These are phyloP conservation scores for Trifolium fragiferum DNA, from an alignment of 306 rosid species.

Conservation along the genomic window DNA sequence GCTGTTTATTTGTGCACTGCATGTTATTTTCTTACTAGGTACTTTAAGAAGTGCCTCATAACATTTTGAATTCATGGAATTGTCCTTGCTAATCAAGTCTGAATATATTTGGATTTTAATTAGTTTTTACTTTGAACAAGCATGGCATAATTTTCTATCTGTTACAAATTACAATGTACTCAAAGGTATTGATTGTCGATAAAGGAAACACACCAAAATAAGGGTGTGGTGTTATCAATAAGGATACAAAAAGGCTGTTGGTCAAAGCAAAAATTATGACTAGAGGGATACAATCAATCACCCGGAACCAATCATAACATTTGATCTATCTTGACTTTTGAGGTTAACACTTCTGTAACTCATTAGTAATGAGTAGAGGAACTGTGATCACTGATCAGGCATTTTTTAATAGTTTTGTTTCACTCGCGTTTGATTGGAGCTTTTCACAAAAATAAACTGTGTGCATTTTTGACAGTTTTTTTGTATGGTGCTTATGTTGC, in stretches of 20 bases:
- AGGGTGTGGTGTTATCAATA: not conserved
- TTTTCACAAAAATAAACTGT: constrained; percentile 6
- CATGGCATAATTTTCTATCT: not conserved
- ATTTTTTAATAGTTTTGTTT: not conserved
- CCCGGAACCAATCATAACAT: constrained; percentile 2
- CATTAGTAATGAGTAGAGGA: constrained; percentile 13
- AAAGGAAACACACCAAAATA: no score
- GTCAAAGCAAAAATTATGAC: constrained; percentile 21
- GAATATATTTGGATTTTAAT: constrained; percentile 14
- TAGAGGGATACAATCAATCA: constrained; percentile 17
- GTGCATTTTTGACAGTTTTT: constrained; percentile 23
- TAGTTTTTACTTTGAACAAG: no score
- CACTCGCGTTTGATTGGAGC: constrained; percentile 16
- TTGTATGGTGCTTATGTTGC: constrained; percentile 36
- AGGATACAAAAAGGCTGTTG: constrained; percentile 1
- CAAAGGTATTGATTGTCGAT: no score
- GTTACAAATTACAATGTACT: no score
- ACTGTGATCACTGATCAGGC: not conserved
- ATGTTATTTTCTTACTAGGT: constrained; percentile 34
- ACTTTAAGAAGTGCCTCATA: constrained; percentile 8
- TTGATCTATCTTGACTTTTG: constrained; percentile 10
- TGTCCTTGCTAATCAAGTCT: constrained; percentile 21
- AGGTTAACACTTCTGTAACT: not conserved
- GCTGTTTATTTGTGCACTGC: constrained; percentile 29
- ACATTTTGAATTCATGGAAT: constrained; percentile 9